Base-by-base conservation (phyloP, 495 filamentous ascomycete genomes). In the Penicillium paradoxum region DNA sequence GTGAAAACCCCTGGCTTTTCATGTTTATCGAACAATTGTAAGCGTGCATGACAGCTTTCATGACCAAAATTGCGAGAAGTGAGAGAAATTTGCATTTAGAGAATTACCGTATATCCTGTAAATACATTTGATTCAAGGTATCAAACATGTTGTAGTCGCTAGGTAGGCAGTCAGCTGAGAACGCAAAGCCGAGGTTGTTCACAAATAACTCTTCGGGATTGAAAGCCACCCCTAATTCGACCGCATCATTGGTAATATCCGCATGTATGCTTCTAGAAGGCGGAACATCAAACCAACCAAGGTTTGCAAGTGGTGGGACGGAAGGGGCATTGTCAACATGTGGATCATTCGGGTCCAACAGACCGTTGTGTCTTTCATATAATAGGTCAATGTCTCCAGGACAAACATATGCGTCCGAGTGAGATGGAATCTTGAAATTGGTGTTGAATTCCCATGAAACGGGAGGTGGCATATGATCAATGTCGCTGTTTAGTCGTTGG, bases 121-220 rank as follows among this genome's bases (percentile, higher is more conserved):
- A 39, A 43, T 65, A 63, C 54, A 60, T 60, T 19, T 65, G 63
- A 33, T 60, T 63, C 41, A 65, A 49, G 1, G 62, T 63, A 46
- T 63, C 59, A 40, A 63, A 65, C 54, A 65, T 65, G 40, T 60
- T 65, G 36, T 65, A 65, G 36, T 65, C 63, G 18, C 63, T 65
- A 6, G 63, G 63, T 9, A 63, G 50, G 37, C 44, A 60, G 33
- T 65, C 59, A 3, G 56, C 54, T 4, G 56, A 54, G 37, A 65
- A 65, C 1, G 62, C 62, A 56, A 57, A 60, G 14, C 62, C 62
- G 17, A 59, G 51, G 44, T 57, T 62, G 32, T 59, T 51, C 2
- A 50, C 54, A 54, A 65, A 63, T 3, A 54, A 25, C n/a, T 65
- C 62, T 25, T 53, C 45, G 3, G 51, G 55, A 15, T 45, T 52